A percentile compares a stretch with the other conserved stretches of the same genome.
Conservation (phyloP, 2,329 filamentous ascomycete genomes). For the Westerdykella ornata region DNA sequence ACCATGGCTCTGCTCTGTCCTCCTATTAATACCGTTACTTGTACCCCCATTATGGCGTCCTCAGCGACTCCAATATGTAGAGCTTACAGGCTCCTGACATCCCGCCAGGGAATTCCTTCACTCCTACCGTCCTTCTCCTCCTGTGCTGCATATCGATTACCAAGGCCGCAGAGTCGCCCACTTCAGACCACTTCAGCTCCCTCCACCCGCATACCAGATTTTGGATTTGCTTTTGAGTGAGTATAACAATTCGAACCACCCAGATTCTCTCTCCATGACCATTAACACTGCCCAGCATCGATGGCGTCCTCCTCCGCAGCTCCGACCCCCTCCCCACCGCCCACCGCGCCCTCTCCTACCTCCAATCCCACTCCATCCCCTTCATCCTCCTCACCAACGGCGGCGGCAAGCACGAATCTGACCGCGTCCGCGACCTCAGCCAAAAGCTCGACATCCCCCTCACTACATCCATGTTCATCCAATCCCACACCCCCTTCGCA, state of each 20-base stretch:
- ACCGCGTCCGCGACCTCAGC: slow-evolving; percentile 64
- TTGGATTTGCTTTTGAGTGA: slow-evolving; percentile 54
- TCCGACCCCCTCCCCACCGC: slow-evolving; percentile 74
- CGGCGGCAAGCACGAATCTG: slow-evolving; percentile 74
- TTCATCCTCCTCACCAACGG: slow-evolving; percentile 97
- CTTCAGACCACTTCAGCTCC: slow-evolving; percentile 1
- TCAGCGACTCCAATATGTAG: too few relatives aligned
- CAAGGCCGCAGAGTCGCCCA: too few relatives aligned
- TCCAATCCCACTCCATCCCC: slow-evolving; percentile 69
- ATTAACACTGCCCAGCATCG: slow-evolving; percentile 56
- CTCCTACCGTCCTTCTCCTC: too few relatives aligned
- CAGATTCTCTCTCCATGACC: neutral
- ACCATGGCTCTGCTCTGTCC: too few relatives aligned
- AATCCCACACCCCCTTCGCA: slow-evolving; percentile 86
- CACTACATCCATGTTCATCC: slow-evolving; percentile 65
- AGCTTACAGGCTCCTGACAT: too few relatives aligned
- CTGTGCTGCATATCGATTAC: too few relatives aligned
- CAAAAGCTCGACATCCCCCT: slow-evolving; percentile 58
- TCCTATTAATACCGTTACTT: too few relatives aligned
- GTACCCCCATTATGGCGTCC: too few relatives aligned
- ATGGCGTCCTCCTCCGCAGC: slow-evolving; percentile 87
- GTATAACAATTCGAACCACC: slow-evolving; percentile 8
- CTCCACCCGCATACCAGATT: slow-evolving; percentile 33
- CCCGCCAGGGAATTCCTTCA: too few relatives aligned
- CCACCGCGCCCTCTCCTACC: slow-evolving; percentile 61